Base-by-base conservation (phyloP, 352 stramenopile species). In the Poterioochromonas sp. region DNA sequence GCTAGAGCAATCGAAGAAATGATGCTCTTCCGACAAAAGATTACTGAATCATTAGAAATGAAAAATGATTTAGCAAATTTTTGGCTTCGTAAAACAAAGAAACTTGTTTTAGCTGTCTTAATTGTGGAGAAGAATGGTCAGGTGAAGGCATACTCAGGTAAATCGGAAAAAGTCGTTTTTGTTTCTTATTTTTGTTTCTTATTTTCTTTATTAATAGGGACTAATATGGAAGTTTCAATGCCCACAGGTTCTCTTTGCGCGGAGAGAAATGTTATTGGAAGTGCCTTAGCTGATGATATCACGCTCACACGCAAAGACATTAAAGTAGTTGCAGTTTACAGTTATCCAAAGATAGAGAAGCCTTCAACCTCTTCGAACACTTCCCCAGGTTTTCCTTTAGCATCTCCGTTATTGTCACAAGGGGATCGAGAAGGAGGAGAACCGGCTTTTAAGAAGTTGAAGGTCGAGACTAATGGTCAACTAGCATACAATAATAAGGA, bases 231-330 rank as follows among this genome's bases (percentile, higher is more conserved):
- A 84, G 83, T 88, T 11, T 87, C 83, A 26, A 86, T 90, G 83
- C 84, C 85, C 0, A 90, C 83, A 60, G 88, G 93, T 0, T 97
- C 90, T 49, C 87, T 98, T 22, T 98, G 94, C 83, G 91, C 94
- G 0, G 95, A 99, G 85, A 88, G 95, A 29, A 98, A 98, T 79
- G 95, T 95, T 0, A 99, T 99, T 82, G 94, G 94, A 68, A 97
- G 90, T 65, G 95, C 95, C 0, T 82, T 98, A n/a, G 95, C 94
- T 0, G 88, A 84, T 49, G 92, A 98, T 82, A 92, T 92, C 43
- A 92, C 87, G 62, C 85, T 98, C 63, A 92, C 87, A 69, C 88
- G 95, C 3, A 85, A 92, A 43, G 84, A 96, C 44, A 87, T 98
- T 76, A 91, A 94, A 79, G 92, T 96, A 86, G 96, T 98, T 76